Conservation (phyloP, 805 yeast species). For the Metschnikowia aberdeeniae region DNA sequence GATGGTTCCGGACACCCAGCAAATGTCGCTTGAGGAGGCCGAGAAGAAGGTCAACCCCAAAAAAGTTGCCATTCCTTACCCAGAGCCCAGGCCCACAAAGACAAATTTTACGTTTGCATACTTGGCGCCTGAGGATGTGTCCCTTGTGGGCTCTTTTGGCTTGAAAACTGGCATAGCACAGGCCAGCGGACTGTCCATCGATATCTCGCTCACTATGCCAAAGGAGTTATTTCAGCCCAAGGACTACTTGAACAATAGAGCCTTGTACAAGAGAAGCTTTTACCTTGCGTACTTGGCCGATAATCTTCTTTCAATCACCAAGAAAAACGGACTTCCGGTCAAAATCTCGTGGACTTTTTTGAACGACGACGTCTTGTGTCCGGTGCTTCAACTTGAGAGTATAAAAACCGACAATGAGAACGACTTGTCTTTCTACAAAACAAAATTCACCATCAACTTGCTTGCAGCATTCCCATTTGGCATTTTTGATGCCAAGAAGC, state of each 20-base stretch:
- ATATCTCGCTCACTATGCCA: conserved; percentile 83
- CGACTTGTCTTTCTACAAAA: conserved; percentile 56
- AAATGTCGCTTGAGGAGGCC: conserved; percentile 54
- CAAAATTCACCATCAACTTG: conserved; percentile 68
- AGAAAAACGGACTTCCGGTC: conserved; percentile 56
- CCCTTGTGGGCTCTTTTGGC: conserved; percentile 87
- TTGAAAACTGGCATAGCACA: conserved; percentile 72
- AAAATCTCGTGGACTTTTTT: conserved; percentile 59
- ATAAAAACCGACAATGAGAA: conserved; percentile 43
- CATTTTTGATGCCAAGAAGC: conserved; percentile 67
- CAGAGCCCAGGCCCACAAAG: conserved; percentile 81
- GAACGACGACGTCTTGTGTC: conserved; percentile 74
- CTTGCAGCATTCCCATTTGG: conserved; percentile 71
- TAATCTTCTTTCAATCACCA: conserved; percentile 50
- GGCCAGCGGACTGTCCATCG: conserved; percentile 64
- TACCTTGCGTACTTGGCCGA: conserved; percentile 78
- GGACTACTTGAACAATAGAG: conserved; percentile 87
- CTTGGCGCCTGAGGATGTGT: conserved; percentile 65
- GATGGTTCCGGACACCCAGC: conserved; percentile 51
- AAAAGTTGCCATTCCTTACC: conserved; percentile 70
- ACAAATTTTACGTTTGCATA: conserved; percentile 71
- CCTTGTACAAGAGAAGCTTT: conserved; percentile 83
- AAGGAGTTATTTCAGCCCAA: conserved; percentile 68
- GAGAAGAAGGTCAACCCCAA: conserved; percentile 49
- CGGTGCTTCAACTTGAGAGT: conserved; percentile 64